Evolutionary conservation across 2,329 filamentous ascomycete species (phyloP), one percentile per base, ranked within the genome.

Genomic region (Fusarium pseudoanthophilum): DNA sequence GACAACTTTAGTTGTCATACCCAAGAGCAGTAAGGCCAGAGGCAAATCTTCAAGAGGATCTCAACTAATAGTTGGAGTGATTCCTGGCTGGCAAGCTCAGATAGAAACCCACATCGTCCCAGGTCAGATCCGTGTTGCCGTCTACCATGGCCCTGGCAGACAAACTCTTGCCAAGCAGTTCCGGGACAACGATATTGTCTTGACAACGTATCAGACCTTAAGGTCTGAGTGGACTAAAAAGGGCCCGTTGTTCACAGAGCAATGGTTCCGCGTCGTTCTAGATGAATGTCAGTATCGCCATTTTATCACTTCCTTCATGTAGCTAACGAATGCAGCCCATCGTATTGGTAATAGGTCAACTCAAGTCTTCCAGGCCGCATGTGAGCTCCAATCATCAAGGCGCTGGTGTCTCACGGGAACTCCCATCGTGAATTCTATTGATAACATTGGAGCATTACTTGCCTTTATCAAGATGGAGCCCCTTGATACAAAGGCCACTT

Each of bases 401-500:
- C 76, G 82, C 5, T 85, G 83, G 83, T 84, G 82, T 57, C 73
- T 85, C 8, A 84, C 82, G 0, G 83, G 83, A 13, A 85, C 83
- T 1, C 83, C 83, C 0, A 82, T 85, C 5, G 82, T 84, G 7
- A 84, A 85, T 56, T 76, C 75, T 0, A 74, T 86, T 0, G 80
- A 84, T 26, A 83, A 85, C 65, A 82, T 80, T 30, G 83, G 81
- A 0, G 75, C 83, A 0, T 72, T 85, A 0, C 64, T 84, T 0
- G 60, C 60, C 21, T 84, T 84, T 51, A 45, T 84, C 10, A 26
- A 77, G 4, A 73, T 82, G 11, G 58, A 63, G 1, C 69, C 75
- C 0, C 75, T 82, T 0, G 11, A 2, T 5, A 18, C 14, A 3
- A 68, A 70, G 28, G 10, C 5, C 7, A 37, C 0, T 2, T 75